These are phyloP conservation scores for Cladophialophora immunda DNA, from an alignment of 2,329 filamentous ascomycete genomes.

Conservation along the genomic window DNA sequence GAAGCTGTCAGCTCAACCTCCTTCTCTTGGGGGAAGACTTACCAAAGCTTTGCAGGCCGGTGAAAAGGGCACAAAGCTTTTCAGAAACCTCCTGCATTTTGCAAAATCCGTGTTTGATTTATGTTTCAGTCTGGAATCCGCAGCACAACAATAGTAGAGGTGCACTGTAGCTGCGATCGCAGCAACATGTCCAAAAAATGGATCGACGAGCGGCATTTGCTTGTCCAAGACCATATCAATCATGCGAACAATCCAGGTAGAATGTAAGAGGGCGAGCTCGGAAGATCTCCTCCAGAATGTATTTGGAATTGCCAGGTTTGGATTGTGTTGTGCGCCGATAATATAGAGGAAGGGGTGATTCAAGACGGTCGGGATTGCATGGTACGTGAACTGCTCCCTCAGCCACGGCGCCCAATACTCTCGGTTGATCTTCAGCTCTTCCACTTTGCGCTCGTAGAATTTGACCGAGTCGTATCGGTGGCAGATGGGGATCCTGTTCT, in stretches of 20 bases:
- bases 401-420: slow-evolving; percentile 52
- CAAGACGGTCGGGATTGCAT: slow-evolving; percentile 45
- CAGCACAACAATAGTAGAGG: slow-evolving; percentile 62
- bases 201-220: slow-evolving; percentile 59
- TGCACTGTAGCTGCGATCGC: slow-evolving; percentile 64
- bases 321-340: slow-evolving; percentile 24
- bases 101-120: slow-evolving; percentile 63
- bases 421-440: slow-evolving; percentile 44
- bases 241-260: slow-evolving; percentile 64
- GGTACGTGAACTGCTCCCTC: slow-evolving; percentile 45
- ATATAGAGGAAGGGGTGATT: slow-evolving; percentile 45
- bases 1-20: not conserved
- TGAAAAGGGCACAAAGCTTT: slow-evolving; percentile 59
- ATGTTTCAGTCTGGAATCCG: slow-evolving; percentile 51
- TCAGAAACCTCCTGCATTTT: slow-evolving; percentile 60
- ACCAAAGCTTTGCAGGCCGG: slow-evolving; percentile 58
- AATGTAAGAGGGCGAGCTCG: slow-evolving; percentile 61
- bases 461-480: slow-evolving; percentile 38
- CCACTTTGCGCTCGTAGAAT: slow-evolving; percentile 34
- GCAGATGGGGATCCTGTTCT: slow-evolving; percentile 39
- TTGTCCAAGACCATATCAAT: slow-evolving; percentile 65
- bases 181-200: slow-evolving; percentile 62
- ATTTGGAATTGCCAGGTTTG: slow-evolving; percentile 58
- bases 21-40: slow-evolving; percentile 33
- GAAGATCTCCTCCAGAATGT: slow-evolving; percentile 64